Evolutionary conservation across 768 basidiomycete genomes (phyloP).

Genomic region (Lactarius psammicola): DNA sequence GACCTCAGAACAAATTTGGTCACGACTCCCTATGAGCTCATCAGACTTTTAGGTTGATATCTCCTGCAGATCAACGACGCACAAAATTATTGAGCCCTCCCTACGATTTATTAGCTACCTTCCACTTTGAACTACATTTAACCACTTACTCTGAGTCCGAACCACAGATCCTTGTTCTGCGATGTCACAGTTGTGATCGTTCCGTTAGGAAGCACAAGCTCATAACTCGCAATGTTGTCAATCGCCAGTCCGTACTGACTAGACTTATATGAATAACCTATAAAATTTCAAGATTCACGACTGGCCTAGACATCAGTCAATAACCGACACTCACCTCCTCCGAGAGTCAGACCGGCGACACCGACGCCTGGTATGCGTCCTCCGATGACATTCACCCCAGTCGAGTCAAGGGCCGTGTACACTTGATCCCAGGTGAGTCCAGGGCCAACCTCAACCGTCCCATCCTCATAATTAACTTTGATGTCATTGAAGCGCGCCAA

Average conservation of each 20-base stretch:
- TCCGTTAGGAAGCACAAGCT: conserved; percentile 36
- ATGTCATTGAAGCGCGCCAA: conserved; percentile 30
- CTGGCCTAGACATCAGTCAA: background rate
- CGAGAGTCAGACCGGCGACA: conserved; percentile 32
- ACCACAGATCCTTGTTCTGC: conserved; percentile 6
- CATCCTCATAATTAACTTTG: conserved; percentile 4
- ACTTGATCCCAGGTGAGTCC: conserved; percentile 35
- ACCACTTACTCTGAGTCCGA: conserved; percentile 8
- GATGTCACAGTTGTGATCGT: conserved; percentile 8
- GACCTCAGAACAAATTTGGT: conserved; percentile 9
- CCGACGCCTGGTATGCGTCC: conserved; percentile 32
- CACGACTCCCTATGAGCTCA: conserved; percentile 10
- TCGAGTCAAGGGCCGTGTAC: conserved; percentile 26
- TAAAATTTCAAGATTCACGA: background rate
- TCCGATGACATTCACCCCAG: conserved; percentile 31
- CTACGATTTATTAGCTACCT: background rate
- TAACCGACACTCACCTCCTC: conserved; percentile 29
- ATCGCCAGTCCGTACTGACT: conserved; percentile 38
- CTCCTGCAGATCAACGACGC: background rate
- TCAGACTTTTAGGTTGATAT: background rate
- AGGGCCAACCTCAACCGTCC: conserved; percentile 28
- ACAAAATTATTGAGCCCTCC: conserved; percentile 18
- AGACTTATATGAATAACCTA: conserved; percentile 37
- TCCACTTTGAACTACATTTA: no score
- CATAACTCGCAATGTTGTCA: conserved; percentile 35